These are phyloP conservation scores for Spatholobus suberectus DNA, from an alignment of 306 rosid genomes.

Conservation along the genomic window DNA sequence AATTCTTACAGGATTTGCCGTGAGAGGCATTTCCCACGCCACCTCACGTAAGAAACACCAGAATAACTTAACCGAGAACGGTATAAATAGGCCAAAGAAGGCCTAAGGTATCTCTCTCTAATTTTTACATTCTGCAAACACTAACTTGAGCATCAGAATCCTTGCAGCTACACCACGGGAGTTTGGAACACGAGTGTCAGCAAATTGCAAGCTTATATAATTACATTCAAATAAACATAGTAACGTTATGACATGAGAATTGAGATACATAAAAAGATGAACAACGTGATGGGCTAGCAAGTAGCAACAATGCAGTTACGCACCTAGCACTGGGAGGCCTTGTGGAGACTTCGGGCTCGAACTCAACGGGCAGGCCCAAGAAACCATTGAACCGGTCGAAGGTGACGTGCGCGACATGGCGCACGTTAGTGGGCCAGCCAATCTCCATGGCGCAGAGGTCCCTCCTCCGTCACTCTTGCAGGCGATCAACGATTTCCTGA, in stretches of 20 bases:
- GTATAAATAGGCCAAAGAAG: background rate
- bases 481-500: conserved; percentile 67
- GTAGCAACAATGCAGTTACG: background rate
- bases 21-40: too few relatives aligned
- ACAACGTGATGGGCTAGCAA: background rate
- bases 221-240: too few relatives aligned
- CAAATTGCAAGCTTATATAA: background rate
- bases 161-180: background rate
- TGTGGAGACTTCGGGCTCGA: conserved; percentile 84
- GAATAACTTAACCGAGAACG: background rate
- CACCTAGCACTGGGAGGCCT: conserved; percentile 97
- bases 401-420: conserved; percentile 95
- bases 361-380: conserved; percentile 93
- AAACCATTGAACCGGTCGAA: conserved; percentile 94
- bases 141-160: background rate
- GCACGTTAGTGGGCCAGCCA: conserved; percentile 82
- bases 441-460: conserved; percentile 75
- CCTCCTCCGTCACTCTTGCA: conserved; percentile 54
- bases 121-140: background rate
- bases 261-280: too few relatives aligned
- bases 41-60: too few relatives aligned
- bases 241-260: too few relatives aligned
- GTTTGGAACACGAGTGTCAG: background rate
- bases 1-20: too few relatives aligned
- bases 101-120: background rate